phyloP scores from a whole-genome alignment of 164 flowering plant genomes.

The Piper longum region DNA sequence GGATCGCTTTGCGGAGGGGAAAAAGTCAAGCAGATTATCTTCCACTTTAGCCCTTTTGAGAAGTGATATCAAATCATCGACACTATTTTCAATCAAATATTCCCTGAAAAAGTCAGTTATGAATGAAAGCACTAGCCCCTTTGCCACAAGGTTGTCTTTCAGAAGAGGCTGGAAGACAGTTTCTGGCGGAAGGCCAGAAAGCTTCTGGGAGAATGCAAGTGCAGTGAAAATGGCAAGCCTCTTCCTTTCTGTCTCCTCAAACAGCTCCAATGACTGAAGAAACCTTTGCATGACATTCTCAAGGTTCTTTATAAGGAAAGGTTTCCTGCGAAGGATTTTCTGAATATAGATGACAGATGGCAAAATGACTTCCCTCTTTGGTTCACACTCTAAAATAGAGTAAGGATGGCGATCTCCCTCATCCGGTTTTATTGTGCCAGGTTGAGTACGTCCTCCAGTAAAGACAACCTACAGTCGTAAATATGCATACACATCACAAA shows the following conservation, averaged over 20 bases:
- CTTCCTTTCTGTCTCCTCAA: constrained; percentile 93
- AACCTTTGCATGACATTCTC: constrained; percentile 96
- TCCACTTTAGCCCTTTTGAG: constrained; percentile 91
- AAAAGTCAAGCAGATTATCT: constrained; percentile 75
- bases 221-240: constrained; percentile 96
- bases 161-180: constrained; percentile 91
- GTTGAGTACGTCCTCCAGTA: constrained; percentile 95
- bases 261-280: constrained; percentile 91
- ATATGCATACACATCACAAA: not conserved
- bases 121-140: constrained; percentile 89
- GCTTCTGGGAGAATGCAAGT: constrained; percentile 91
- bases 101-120: constrained; percentile 92
- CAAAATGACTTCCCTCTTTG: constrained; percentile 66
- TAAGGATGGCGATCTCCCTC: constrained; percentile 93
- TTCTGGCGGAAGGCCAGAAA: constrained; percentile 96
- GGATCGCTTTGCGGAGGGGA: constrained; percentile 78
- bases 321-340: constrained; percentile 75
- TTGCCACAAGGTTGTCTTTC: constrained; percentile 89
- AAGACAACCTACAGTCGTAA: constrained; percentile 55
- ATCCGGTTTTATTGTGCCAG: constrained; percentile 93
- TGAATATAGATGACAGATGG: constrained; percentile 86
- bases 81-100: constrained; percentile 80
- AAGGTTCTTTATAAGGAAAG: constrained; percentile 92
- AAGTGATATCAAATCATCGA: constrained; percentile 84
- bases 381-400: constrained; percentile 78